phyloP scores from a whole-genome alignment of 345 rosid genomes.

The Citrus maxima region DNA sequence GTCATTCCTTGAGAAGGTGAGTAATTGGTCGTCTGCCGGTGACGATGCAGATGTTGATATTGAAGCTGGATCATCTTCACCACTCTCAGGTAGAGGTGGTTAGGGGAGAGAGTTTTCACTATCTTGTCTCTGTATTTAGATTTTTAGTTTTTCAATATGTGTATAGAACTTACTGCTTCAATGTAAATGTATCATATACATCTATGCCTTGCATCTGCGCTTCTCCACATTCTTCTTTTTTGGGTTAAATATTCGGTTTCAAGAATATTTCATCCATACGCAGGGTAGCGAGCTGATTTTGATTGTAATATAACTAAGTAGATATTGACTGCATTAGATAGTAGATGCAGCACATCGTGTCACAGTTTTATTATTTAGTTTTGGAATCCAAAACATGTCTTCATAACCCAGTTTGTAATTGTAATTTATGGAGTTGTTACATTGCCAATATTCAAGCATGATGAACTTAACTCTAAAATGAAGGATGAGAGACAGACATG shows the following conservation, averaged over 20 bases:
- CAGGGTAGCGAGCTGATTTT: no score
- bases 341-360: no score
- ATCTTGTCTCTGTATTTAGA: neutral
- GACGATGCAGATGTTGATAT: slow-evolving; percentile 36
- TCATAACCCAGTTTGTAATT: neutral
- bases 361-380: no score
- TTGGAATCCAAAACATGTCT: no score
- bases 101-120: neutral
- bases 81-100: slow-evolving; percentile 22
- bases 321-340: no score
- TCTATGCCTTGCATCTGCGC: neutral
- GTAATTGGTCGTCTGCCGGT: slow-evolving; percentile 29
- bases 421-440: neutral
- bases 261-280: neutral
- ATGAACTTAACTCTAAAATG: neutral
- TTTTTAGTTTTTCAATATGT: neutral
- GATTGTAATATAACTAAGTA: no score
- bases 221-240: neutral
- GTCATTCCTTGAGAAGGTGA: slow-evolving; percentile 35
- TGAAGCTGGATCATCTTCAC: slow-evolving; percentile 42
- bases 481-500: neutral
- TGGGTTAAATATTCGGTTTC: neutral
- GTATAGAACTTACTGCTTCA: neutral
- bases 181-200: neutral
- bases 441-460: neutral